Conservation (phyloP, 495 filamentous ascomycete species). For the Massariosphaeria phaeospora region DNA sequence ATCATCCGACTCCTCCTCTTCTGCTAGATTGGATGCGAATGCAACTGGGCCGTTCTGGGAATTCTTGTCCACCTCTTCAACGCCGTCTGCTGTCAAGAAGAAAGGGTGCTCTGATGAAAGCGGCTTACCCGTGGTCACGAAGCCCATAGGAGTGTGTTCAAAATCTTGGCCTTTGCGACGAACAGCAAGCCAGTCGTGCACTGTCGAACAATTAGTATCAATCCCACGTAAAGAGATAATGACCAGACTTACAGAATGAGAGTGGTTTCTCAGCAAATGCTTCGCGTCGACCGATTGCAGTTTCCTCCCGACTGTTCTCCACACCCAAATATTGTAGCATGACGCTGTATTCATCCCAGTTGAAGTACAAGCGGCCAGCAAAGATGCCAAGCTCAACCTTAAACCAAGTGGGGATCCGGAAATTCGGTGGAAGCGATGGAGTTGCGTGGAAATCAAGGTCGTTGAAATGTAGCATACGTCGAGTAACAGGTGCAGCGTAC, state of each 20-base stretch:
- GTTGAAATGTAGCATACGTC: constrained; percentile 52
- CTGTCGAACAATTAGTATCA: neutral
- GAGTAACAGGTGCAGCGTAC: constrained; percentile 52
- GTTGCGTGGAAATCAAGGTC: constrained; percentile 46
- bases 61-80: neutral
- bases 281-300: neutral
- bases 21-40: neutral
- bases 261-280: constrained; percentile 36
- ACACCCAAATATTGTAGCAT: constrained; percentile 35
- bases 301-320: neutral
- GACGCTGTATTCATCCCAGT: constrained; percentile 41
- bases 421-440: constrained; percentile 42
- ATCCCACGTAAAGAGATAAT: neutral
- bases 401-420: constrained; percentile 45
- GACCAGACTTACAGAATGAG: constrained; percentile 36
- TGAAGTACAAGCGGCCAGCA: constrained; percentile 53
- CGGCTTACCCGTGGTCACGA: constrained; percentile 46
- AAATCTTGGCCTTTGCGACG: constrained; percentile 51
- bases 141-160: constrained; percentile 53
- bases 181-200: constrained; percentile 50
- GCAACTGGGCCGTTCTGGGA: neutral
- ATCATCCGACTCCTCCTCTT: neutral
- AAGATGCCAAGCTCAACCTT: constrained; percentile 53
- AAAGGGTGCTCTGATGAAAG: constrained; percentile 46
- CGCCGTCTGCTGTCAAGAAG: constrained; percentile 33